phyloP scores from a whole-genome alignment of 345 rosid species.

The Gynandropsis gynandra region DNA sequence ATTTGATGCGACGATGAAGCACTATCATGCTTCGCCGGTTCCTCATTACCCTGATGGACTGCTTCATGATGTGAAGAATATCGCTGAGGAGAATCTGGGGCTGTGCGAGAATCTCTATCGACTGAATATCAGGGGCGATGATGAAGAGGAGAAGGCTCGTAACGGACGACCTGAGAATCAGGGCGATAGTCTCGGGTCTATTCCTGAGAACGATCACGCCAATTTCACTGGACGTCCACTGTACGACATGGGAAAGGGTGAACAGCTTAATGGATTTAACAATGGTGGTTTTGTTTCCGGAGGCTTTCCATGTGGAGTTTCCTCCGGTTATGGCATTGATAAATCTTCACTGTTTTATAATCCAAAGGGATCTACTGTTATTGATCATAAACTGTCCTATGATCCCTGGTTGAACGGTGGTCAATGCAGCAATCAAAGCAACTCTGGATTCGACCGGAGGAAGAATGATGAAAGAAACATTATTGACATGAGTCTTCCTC shows the following conservation, averaged over 20 bases:
- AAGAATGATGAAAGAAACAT: too few species aligned
- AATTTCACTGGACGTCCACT: slow-evolving; percentile 9
- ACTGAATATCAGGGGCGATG: slow-evolving; percentile 12
- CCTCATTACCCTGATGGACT: too few species aligned
- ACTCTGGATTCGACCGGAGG: too few species aligned
- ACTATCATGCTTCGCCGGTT: neutral
- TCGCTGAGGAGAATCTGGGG: slow-evolving; percentile 6
- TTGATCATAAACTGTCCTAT: too few species aligned
- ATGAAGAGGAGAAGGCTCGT: slow-evolving; percentile 3
- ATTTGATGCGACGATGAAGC: slow-evolving; percentile 7
- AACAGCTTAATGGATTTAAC: neutral
- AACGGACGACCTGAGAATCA: neutral
- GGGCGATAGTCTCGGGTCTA: neutral
- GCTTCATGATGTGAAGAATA: slow-evolving; percentile 8
- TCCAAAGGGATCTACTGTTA: neutral
- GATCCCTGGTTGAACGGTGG: too few species aligned
- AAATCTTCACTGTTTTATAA: slow-evolving; percentile 1
- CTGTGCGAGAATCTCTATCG: slow-evolving; percentile 13
- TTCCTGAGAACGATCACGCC: neutral
- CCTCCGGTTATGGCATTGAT: slow-evolving; percentile 9
- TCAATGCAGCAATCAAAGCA: too few species aligned
- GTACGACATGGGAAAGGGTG: neutral
- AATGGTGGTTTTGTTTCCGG: slow-evolving; percentile 8
- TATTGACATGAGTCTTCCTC: too few species aligned
- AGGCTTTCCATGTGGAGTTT: slow-evolving; percentile 10